Percentiles rank a stretch among this genome's conserved stretches.
Evolutionary conservation across 805 yeast species (phyloP).

Genomic region (Candida insectorum): DNA sequence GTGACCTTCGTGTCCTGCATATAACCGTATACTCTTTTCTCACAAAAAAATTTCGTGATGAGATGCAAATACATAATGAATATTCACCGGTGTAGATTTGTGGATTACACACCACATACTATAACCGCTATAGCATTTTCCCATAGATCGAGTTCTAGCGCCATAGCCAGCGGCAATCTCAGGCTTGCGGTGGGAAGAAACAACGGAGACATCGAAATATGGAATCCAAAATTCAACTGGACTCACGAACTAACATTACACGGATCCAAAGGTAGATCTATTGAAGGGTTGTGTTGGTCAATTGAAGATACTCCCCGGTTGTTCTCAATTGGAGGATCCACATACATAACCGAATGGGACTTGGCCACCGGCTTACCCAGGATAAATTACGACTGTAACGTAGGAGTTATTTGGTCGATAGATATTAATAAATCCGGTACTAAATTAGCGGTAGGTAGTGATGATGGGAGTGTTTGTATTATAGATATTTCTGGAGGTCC

Average conservation of each 20-base stretch:
- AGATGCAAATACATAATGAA: slow-evolving; percentile 43
- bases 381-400: slow-evolving; percentile 80
- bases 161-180: slow-evolving; percentile 44
- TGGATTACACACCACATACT: slow-evolving; percentile 81
- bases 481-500: slow-evolving; percentile 82
- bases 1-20: no score
- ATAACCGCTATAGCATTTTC: slow-evolving; percentile 82
- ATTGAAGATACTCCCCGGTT: slow-evolving; percentile 64
- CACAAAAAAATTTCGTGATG: slow-evolving; percentile 14
- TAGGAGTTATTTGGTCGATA: slow-evolving; percentile 92
- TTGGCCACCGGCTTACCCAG: slow-evolving; percentile 67
- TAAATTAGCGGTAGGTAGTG: slow-evolving; percentile 87
- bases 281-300: slow-evolving; percentile 89
- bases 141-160: slow-evolving; percentile 45
- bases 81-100: slow-evolving; percentile 88
- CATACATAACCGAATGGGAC: slow-evolving; percentile 91
- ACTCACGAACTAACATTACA: slow-evolving; percentile 64
- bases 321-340: slow-evolving; percentile 93
- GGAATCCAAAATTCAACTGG: slow-evolving; percentile 89
- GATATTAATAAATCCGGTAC: slow-evolving; percentile 59
- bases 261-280: slow-evolving; percentile 80
- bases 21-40: no score
- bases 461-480: slow-evolving; percentile 85
- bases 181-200: slow-evolving; percentile 89
- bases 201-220: slow-evolving; percentile 92